These are phyloP conservation scores for Xerocomus minutiporus DNA, from an alignment of 1,284 basidiomycete species.

Conservation along the genomic window DNA sequence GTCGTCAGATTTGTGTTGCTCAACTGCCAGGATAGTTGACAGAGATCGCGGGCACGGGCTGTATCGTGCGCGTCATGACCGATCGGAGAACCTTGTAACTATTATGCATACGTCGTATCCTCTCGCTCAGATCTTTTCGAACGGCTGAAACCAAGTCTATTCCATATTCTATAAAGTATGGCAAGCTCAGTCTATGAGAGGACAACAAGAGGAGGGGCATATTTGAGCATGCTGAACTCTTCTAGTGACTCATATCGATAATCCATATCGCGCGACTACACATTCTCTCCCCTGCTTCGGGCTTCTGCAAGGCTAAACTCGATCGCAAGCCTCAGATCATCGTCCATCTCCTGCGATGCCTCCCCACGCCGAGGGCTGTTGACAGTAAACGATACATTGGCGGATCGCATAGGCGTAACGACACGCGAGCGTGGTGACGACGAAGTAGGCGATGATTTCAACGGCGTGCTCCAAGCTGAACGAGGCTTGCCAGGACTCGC, in stretches of 20 bases:
- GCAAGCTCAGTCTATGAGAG: neutral
- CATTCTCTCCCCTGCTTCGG: constrained; percentile 35
- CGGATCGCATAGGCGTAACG: constrained; percentile 6
- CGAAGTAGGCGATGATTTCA: constrained; percentile 13
- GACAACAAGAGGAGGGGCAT: neutral
- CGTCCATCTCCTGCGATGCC: constrained; percentile 38
- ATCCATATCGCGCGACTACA: constrained; percentile 10
- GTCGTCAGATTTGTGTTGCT: neutral
- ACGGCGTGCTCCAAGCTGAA: constrained; percentile 30
- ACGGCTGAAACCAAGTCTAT: neutral
- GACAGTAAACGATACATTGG: constrained; percentile 15
- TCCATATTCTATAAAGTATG: neutral
- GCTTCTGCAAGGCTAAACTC: constrained; percentile 58
- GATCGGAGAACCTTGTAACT: constrained; percentile 75
- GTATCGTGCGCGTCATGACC: constrained; percentile 97
- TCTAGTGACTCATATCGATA: constrained; percentile 1
- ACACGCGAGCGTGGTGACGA: constrained; percentile 16
- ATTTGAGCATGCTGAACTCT: neutral
- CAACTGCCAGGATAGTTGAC: constrained; percentile 65
- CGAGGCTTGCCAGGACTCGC: constrained; percentile 11
- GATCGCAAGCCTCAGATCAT: constrained; percentile 50
- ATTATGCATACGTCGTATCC: neutral
- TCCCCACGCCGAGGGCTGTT: constrained; percentile 11
- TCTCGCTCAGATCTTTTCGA: too few relatives aligned
- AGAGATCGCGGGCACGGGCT: constrained; percentile 92